phyloP scores from a whole-genome alignment of 805 yeast species.

The Metschnikowia sp. region DNA sequence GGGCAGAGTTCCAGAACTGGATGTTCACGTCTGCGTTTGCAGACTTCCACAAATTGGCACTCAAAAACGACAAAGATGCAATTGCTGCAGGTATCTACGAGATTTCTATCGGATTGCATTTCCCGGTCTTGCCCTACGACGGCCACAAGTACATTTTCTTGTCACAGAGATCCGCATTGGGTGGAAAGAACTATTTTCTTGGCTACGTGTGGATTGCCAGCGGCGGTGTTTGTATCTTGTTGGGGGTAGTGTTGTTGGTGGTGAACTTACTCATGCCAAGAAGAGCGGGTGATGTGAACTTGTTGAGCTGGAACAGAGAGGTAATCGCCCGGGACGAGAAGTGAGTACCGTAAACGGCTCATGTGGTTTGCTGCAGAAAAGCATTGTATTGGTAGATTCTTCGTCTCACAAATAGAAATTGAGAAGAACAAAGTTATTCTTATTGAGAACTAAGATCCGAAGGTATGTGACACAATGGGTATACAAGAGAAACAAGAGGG shows the following conservation, averaged over 20 bases:
- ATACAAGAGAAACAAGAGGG: too few relatives aligned
- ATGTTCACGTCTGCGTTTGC: constrained; percentile 44
- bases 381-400: too few relatives aligned
- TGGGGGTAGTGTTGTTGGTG: constrained; percentile 50
- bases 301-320: constrained; percentile 69
- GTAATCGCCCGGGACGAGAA: constrained; percentile 13
- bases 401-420: too few relatives aligned
- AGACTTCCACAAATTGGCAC: constrained; percentile 46
- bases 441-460: too few relatives aligned
- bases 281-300: constrained; percentile 66
- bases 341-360: background rate
- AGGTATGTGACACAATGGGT: too few relatives aligned
- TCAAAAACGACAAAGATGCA: constrained; percentile 56
- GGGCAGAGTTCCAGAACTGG: constrained; percentile 48
- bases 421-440: too few relatives aligned
- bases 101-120: constrained; percentile 65
- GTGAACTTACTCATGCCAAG: constrained; percentile 65
- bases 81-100: constrained; percentile 60
- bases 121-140: constrained; percentile 68
- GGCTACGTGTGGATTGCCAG: constrained; percentile 74
- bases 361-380: too few relatives aligned
- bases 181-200: constrained; percentile 71
- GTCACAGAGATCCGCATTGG: constrained; percentile 68
- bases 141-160: constrained; percentile 67
- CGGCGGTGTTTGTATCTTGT: constrained; percentile 63